Conservation (phyloP, 1,284 basidiomycete genomes). For the Anthracocystis panici-leucophaei region DNA sequence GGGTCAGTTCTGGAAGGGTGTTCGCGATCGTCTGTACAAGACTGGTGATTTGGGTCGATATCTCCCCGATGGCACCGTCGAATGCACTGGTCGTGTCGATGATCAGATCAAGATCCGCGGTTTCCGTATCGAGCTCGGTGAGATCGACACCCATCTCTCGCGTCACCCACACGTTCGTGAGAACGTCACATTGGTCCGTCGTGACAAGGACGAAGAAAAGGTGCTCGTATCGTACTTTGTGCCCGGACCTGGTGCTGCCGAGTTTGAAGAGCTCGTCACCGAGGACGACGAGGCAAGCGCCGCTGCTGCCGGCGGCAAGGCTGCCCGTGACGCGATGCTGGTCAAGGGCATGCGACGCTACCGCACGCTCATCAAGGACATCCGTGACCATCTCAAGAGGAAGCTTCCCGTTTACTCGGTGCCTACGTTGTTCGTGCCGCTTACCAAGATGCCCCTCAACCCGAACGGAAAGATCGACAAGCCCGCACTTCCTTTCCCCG, state of each 20-base stretch:
- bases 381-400: constrained; percentile 95
- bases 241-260: constrained; percentile 79
- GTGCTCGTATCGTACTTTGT: constrained; percentile 98
- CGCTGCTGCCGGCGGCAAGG: constrained; percentile 35
- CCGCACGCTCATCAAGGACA: constrained; percentile 84
- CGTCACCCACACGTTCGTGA: constrained; percentile 93
- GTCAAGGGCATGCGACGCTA: constrained; percentile 64
- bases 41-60: constrained; percentile 97
- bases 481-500: constrained; percentile 97
- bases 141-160: constrained; percentile 96
- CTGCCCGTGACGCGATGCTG: constrained; percentile 49
- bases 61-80: constrained; percentile 90
- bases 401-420: constrained; percentile 81
- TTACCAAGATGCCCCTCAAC: constrained; percentile 95
- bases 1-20: constrained; percentile 83
- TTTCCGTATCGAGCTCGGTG: constrained; percentile 97
- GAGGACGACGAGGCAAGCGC: constrained; percentile 70
- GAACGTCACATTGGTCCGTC: constrained; percentile 94
- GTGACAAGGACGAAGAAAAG: constrained; percentile 99
- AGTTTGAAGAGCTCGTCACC: constrained; percentile 77
- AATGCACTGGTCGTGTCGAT: constrained; percentile 96
- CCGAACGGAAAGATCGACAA: constrained; percentile 99
- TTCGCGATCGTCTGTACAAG: constrained; percentile 96
- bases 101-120: constrained; percentile 99
- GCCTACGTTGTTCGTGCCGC: constrained; percentile 78